Evolutionary conservation across 495 filamentous ascomycete genomes (phyloP), one percentile per base, ranked within the genome.

Genomic region (Filosporella fistucella): DNA sequence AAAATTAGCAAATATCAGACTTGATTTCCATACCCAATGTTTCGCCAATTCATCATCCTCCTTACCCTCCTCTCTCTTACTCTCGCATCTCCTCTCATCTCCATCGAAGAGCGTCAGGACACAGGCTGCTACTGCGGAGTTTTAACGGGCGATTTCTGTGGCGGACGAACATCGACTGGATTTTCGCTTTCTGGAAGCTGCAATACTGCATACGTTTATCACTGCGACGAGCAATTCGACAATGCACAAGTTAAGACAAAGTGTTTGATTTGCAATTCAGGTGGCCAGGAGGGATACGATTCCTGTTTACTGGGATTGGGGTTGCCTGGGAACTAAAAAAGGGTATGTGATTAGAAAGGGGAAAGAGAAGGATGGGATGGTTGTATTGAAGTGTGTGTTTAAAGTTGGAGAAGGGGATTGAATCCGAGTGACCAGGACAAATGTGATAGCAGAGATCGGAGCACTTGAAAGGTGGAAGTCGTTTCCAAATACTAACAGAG

Each of bases 221-320:
- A 6, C 35, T 38, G 35, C 17, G 23, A 38, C 20, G 35, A 38
- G 4, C 35, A 38, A 13, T 38, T 21, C 23, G 35, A 21, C 17
- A 38, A 38, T 38, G 35, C 35, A 21, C 35, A 38, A 21, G 17
- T 21, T 4, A n/a, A 3, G 3, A 21, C 9, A 8, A 22, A 6
- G 3, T 38, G 35, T 21, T 21, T 38, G 35, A 21, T 38, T 4
- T 38, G 35, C 23, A 21, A 20, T 22, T 9, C 35, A 6, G 13
- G 35, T 16, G 35, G 35, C n/a, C 35, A 38, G 35, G 35, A 38
- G 20, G 35, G 35, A 4, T 38, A 21, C 23, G 35, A 38, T 38
- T 16, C 35, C 8, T 38, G 35, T 22, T 38, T 38, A 21, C 23
- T 38, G 35, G 35, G 35, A 2, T 21, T 38, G 35, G 35, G 35